Evolutionary conservation across 192 early-diverging fungal genomes (phyloP), one percentile per base, ranked within the genome.

Genomic region (Backusella tarrabulga): DNA sequence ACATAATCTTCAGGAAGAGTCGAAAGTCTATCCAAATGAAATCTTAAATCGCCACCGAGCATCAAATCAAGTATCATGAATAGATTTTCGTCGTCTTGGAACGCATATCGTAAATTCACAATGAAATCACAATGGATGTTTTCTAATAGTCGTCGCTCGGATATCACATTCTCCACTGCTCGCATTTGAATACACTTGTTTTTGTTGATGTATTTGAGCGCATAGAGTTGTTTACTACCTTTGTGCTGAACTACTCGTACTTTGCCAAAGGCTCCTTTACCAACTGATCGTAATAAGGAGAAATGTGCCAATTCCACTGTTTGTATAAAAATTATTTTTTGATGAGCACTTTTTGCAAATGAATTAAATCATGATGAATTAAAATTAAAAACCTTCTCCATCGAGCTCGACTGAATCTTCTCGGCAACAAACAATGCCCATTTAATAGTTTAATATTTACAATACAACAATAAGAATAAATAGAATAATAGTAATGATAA

Each of bases 1-100:
- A 98, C 91, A 6, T 90, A 88, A 70, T 88, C 88, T 84, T 97
- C 96, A 50, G 94, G 87, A 69, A 91, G 91, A 0, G 75, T 80
- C 68, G 85, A 83, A 74, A 86, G 81, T 50, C 90, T 84, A 68
- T 94, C 90, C 23, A 95, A 75, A 68, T 95, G 93, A 67, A 92
- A 94, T 26, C 94, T 88, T 67, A 97, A 83, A 80, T 97, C 95
- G 11, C 95, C 95, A 29, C 95, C 94, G 76, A 94, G 83, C 95
- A 95, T 96, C 44, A 95, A 83, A 77, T 97, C 95, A 46, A 97
- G 80, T 12, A 95, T 91, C 93, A 96, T 95, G 73, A 93, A 97
- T 85, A 96, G 84, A 68, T 95, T 92, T 38, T 92, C 90, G 75
- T 97, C 94, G 79, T 97, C 95, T 77, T 96, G 95, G 77, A 96